Percentiles rank a stretch among this genome's conserved stretches.
Conservation (phyloP, 139 green algal species). For the Trebouxia sp. region DNA sequence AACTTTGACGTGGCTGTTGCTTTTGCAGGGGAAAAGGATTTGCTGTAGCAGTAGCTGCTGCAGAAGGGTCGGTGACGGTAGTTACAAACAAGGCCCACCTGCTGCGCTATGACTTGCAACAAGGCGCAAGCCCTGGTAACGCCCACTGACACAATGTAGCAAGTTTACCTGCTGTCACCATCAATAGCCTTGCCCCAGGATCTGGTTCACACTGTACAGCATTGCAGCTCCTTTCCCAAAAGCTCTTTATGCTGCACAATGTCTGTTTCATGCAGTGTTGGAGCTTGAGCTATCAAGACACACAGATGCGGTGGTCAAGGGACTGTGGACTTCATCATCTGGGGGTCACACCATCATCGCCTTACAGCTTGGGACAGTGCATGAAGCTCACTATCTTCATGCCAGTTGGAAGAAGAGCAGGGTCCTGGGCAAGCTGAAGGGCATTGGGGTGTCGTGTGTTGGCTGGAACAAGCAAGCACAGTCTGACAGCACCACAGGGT, state of each 20-base stretch:
- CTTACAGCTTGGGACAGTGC: conserved; percentile 21
- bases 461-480: conserved; percentile 50
- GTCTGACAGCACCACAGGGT: conserved; percentile 35
- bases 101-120: conserved; percentile 71
- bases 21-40: conserved; percentile 59
- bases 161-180: neutral
- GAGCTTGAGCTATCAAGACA: conserved; percentile 59
- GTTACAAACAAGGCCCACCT: conserved; percentile 75
- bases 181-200: neutral
- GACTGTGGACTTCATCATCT: conserved; percentile 60
- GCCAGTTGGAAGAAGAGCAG: conserved; percentile 47
- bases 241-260: neutral
- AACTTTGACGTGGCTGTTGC: neutral
- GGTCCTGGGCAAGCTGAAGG: conserved; percentile 61
- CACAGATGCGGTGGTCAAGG: conserved; percentile 42
- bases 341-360: conserved; percentile 59
- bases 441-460: conserved; percentile 53
- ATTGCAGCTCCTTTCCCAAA: neutral
- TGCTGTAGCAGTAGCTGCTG: conserved; percentile 51
- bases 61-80: conserved; percentile 68
- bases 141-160: neutral
- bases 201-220: neutral
- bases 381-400: conserved; percentile 65
- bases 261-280: conserved; percentile 32
- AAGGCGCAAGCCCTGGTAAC: conserved; percentile 34